Base-by-base conservation (phyloP, 495 filamentous ascomycete species). In the Mycothermus thermophilus region DNA sequence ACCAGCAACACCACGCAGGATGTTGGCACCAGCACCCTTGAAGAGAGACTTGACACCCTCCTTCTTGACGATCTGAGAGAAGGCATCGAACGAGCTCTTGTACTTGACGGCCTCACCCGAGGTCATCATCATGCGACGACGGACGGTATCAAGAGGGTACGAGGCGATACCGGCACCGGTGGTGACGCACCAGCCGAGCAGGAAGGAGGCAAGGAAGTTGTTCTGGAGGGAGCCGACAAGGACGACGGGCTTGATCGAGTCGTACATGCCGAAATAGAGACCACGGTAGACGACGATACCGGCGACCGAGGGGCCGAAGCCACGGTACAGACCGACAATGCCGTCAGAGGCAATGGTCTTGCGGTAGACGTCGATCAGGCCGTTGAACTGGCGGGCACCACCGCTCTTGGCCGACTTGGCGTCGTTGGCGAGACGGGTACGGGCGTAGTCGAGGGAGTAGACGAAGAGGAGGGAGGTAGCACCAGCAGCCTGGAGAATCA, bases 61-160 rank as follows among this genome's bases (percentile, higher is more conserved):
- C 65, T 82, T 80, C 69, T 85, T 86, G 58, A 95, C 63, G 63
- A 97, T 97, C 77, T 95, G 82, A 65, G 73, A 71, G 66, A 72
- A 85, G 59, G 90, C 90, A 71, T 97, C 90, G 48, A 94, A 46
- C 54, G 90, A 93, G 57, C 74, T 79, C 57, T 75, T 80, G 81
- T 97, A 97, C 80, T 97, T 97, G 77, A 97, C 90, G 74, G 90
- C 90, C 82, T 92, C 73, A 71, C 73, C 73, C 38, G 73, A 77
- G 51, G 87, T 95, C 90, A 97, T 97, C 90, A 97, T 97, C 90
- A 97, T 97, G 74, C 90, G 90, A 77, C 90, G 86, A 78, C 90
- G 90, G 72, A 97, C 79, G 56, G 90, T 97, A 64, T 97, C 90
- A 51, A 96, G 83, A 69, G 90, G 90, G 72, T 97, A 97, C 56